Conservation (phyloP, 108 stramenopile species). For the Mediolabrus comicus region DNA sequence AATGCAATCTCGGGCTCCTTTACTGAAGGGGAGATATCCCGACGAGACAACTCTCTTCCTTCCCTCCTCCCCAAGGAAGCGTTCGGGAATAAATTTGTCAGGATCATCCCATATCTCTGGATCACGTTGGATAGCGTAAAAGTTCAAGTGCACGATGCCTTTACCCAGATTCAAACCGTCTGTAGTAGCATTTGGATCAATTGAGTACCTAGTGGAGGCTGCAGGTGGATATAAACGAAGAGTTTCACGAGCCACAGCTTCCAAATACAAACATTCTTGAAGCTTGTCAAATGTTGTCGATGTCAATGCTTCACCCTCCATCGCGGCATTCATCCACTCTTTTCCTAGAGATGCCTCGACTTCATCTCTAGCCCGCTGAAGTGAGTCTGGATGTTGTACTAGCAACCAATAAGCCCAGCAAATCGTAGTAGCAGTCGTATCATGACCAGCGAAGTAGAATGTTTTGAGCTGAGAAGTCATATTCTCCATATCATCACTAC, state of each 20-base stretch:
- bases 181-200: constrained; percentile 5
- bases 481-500: constrained; percentile 25
- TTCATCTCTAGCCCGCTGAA: constrained; percentile 23
- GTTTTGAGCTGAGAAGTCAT: constrained; percentile 48
- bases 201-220: constrained; percentile 25
- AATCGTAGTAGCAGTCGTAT: constrained; percentile 51
- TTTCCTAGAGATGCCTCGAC: constrained; percentile 16
- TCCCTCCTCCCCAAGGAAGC: constrained; percentile 35
- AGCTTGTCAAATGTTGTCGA: constrained; percentile 21
- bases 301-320: not conserved
- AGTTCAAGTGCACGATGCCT: constrained; percentile 38
- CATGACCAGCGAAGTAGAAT: constrained; percentile 58
- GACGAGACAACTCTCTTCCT: constrained; percentile 14
- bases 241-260: constrained; percentile 40
- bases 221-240: constrained; percentile 40
- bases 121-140: constrained; percentile 45
- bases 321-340: constrained; percentile 11
- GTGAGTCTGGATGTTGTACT: constrained; percentile 30
- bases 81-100: constrained; percentile 34
- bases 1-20: constrained; percentile 46
- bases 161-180: constrained; percentile 25
- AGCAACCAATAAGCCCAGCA: constrained; percentile 50
- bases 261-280: constrained; percentile 43
- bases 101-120: constrained; percentile 37
- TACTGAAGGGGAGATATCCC: constrained; percentile 37